A percentile compares a stretch with the other conserved stretches of the same genome.
These are phyloP conservation scores for Serpula lacrymans DNA, from an alignment of 768 basidiomycete genomes.

Conservation along the genomic window DNA sequence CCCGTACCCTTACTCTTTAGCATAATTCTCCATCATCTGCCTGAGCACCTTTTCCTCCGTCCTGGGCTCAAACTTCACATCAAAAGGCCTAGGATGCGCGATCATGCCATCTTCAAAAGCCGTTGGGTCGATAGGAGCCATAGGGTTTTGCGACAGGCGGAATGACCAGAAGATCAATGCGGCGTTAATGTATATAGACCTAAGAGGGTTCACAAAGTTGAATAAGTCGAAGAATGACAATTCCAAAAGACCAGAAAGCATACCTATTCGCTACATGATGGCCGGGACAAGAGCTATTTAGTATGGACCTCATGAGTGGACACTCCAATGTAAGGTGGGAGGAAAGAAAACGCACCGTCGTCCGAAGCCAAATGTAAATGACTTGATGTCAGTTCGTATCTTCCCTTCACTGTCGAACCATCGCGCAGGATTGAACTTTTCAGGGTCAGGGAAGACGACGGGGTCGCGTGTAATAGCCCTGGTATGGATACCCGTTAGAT, in stretches of 20 bases:
- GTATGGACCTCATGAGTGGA: background rate
- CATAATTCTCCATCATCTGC: slow-evolving; percentile 12
- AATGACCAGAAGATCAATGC: slow-evolving; percentile 64
- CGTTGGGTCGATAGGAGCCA: slow-evolving; percentile 50
- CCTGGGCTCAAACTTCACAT: slow-evolving; percentile 50
- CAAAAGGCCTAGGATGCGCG: slow-evolving; percentile 55
- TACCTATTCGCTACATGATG: slow-evolving; percentile 39
- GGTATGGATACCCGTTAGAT: background rate
- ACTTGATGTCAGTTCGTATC: slow-evolving; percentile 43
- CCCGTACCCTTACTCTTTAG: no score
- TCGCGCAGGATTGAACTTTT: slow-evolving; percentile 53
- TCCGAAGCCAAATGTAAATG: slow-evolving; percentile 54
- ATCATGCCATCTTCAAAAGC: slow-evolving; percentile 57
- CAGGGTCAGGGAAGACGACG: slow-evolving; percentile 45
- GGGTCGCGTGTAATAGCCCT: slow-evolving; percentile 54
- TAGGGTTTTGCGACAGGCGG: slow-evolving; percentile 43
- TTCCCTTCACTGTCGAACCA: slow-evolving; percentile 46
- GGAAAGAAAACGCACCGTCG: slow-evolving; percentile 22
- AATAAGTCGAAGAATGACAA: background rate
- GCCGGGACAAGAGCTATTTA: slow-evolving; percentile 53
- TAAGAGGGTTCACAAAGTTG: slow-evolving; percentile 8
- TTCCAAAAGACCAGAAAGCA: slow-evolving; percentile 10
- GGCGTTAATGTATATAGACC: slow-evolving; percentile 60
- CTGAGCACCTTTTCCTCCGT: slow-evolving; percentile 13
- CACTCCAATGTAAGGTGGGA: background rate